Evolutionary conservation across 2,329 filamentous ascomycete species (phyloP).

Genomic region (Pseudogymnoascus sp.): DNA sequence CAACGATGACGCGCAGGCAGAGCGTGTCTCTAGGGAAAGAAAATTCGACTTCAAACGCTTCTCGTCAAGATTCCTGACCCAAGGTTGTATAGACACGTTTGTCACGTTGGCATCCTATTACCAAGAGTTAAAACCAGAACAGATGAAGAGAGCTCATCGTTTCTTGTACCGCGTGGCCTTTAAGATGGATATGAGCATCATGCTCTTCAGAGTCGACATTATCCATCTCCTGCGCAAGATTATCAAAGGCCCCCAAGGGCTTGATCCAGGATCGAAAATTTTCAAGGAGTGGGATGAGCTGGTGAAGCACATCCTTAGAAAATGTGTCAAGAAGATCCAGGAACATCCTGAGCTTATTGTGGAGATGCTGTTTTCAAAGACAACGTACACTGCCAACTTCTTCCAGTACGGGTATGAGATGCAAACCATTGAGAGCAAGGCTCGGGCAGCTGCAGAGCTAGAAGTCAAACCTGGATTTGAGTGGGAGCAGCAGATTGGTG

Average conservation of each 20-base stretch:
- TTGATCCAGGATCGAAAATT: slow-evolving; percentile 58
- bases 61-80: slow-evolving; percentile 69
- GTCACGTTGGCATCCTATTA: slow-evolving; percentile 74
- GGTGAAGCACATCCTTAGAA: slow-evolving; percentile 73
- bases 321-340: slow-evolving; percentile 75
- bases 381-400: slow-evolving; percentile 73
- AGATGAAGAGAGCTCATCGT: slow-evolving; percentile 85
- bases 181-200: slow-evolving; percentile 83
- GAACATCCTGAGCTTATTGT: slow-evolving; percentile 79
- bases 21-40: slow-evolving; percentile 68
- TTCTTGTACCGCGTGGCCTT: slow-evolving; percentile 93
- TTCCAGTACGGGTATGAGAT: slow-evolving; percentile 87
- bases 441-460: slow-evolving; percentile 69
- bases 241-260: slow-evolving; percentile 76
- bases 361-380: slow-evolving; percentile 93
- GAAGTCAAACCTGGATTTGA: slow-evolving; percentile 70
- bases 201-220: slow-evolving; percentile 87
- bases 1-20: slow-evolving; percentile 66
- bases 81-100: slow-evolving; percentile 84
- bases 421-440: slow-evolving; percentile 58
- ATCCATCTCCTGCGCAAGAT: slow-evolving; percentile 81
- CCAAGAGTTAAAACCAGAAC: slow-evolving; percentile 66
- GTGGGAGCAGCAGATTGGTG: slow-evolving; percentile 58
- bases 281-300: slow-evolving; percentile 91
- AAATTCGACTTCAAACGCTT: slow-evolving; percentile 93